Evolutionary conservation across 441 rosid genomes (phyloP).

Genomic region (Monsonia emarginata): DNA sequence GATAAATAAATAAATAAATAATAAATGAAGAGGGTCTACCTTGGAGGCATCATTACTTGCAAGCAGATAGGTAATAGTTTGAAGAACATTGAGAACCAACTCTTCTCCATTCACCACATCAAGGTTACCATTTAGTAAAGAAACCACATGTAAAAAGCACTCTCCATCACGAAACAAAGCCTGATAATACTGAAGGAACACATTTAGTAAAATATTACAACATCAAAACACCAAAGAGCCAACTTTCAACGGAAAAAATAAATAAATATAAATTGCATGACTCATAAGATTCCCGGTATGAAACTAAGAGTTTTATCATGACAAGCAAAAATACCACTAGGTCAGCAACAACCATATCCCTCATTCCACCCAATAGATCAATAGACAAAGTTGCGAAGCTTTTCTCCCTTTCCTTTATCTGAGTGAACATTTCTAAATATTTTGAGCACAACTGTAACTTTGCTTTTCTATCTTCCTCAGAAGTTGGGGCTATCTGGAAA

Average conservation of each 20-base stretch:
- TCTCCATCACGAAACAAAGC: conserved; percentile 82
- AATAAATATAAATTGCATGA: background rate
- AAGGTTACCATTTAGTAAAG: conserved; percentile 81
- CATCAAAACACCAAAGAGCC: conserved; percentile 14
- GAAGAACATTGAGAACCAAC: conserved; percentile 81
- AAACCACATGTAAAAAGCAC: conserved; percentile 93
- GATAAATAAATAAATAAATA: background rate
- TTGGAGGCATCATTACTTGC: conserved; percentile 77
- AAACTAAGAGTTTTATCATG: conserved; percentile 7
- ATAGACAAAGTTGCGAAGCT: conserved; percentile 55
- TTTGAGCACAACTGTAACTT: conserved; percentile 76
- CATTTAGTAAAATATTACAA: conserved; percentile 20
- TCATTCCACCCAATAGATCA: conserved; percentile 78
- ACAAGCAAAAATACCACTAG: conserved; percentile 39
- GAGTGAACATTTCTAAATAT: conserved; percentile 87
- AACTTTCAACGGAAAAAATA: background rate
- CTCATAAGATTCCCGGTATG: background rate
- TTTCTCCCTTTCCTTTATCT: conserved; percentile 75
- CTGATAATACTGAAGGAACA: conserved; percentile 73
- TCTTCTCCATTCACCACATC: conserved; percentile 70
- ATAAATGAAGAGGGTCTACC: conserved; percentile 37
- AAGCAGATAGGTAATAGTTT: conserved; percentile 75
- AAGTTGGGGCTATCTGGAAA: conserved; percentile 48
- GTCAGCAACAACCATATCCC: conserved; percentile 62
- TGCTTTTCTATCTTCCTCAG: conserved; percentile 60